Evolutionary conservation across 2,329 filamentous ascomycete species (phyloP), one percentile per base, ranked within the genome.

Genomic region (Aulographum hederae): DNA sequence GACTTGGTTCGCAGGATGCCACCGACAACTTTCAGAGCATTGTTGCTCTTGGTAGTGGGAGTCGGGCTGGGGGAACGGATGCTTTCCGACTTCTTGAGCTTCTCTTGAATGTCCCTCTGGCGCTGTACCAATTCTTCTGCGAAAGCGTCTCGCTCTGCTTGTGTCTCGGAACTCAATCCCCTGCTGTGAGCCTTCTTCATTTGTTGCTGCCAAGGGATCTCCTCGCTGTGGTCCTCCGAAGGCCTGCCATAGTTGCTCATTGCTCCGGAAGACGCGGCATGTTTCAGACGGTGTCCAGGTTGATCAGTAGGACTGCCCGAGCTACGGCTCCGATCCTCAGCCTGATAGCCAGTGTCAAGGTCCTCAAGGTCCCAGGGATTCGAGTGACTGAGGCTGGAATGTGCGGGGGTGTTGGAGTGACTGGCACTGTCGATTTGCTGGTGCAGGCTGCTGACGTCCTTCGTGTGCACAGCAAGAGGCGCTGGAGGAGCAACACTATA

Each of bases 81-180:
- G 3, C 65, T 63, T 41, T 78, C 74, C 1, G 69, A 71, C 39
- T 73, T 76, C 5, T 71, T 78, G 28, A 85, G 56, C 40, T 71
- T 75, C 49, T 85, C 77, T 32, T 79, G 72, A 5, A 85, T 75
- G 1, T 74, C 67, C 18, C 69, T 68, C 33, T 77, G 70, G 12
- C 78, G 69, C 39, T 73, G 67, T 2, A 76, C 78, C 25, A 85
- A 63, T 43, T 82, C 75, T 32, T 65, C 70, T 13, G 75, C 73
- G 45, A 85, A 84, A 18, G 80, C 78, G 32, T 80, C 71, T 4
- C 66, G 63, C 32, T 74, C 71, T 18, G 61, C 57, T 28, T 63
- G 56, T 10, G 59, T 65, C 27, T 61, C 62, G 4, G 56, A 59
- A 43, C 63, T 67, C 30, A 52, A 51, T 34, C 58, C 52, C 25